Percentiles rank a stretch among this genome's conserved stretches.
These are phyloP conservation scores for Picea mariana DNA, from an alignment of 83 land plant species.

Conservation along the genomic window DNA sequence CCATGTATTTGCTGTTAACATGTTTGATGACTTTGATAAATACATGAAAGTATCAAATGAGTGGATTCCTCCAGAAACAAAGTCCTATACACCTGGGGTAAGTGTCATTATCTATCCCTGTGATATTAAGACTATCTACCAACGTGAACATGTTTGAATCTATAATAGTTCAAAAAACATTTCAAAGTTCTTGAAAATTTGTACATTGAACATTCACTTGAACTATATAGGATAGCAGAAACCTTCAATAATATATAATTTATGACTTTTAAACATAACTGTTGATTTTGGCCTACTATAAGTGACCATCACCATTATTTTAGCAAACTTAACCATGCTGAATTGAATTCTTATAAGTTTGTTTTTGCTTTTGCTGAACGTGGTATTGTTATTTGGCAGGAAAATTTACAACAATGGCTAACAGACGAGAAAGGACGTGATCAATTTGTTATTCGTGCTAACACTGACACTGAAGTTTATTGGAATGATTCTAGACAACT, in stretches of 20 bases:
- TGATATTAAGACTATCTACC: background rate
- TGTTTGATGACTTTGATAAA: slow-evolving; percentile 90
- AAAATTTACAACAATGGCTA: no score
- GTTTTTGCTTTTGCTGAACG: no score
- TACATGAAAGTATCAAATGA: slow-evolving; percentile 88
- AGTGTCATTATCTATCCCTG: background rate
- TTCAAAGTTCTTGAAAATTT: no score
- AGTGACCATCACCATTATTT: background rate
- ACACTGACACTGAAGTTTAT: no score
- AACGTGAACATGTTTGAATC: background rate
- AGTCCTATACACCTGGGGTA: slow-evolving; percentile 75
- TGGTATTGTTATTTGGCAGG: no score
- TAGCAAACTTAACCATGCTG: no score
- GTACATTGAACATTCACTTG: background rate
- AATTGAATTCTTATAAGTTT: no score
- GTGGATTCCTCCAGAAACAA: slow-evolving; percentile 83
- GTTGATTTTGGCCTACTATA: background rate
- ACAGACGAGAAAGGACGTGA: no score
- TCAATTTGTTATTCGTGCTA: no score
- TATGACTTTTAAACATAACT: background rate
- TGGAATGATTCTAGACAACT: no score
- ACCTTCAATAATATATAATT: background rate
- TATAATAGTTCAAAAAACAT: background rate
- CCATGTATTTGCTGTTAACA: slow-evolving; percentile 83
- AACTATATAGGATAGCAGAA: background rate